Conservation (phyloP, 306 rosid genomes). For the Leucaena leucocephala region DNA sequence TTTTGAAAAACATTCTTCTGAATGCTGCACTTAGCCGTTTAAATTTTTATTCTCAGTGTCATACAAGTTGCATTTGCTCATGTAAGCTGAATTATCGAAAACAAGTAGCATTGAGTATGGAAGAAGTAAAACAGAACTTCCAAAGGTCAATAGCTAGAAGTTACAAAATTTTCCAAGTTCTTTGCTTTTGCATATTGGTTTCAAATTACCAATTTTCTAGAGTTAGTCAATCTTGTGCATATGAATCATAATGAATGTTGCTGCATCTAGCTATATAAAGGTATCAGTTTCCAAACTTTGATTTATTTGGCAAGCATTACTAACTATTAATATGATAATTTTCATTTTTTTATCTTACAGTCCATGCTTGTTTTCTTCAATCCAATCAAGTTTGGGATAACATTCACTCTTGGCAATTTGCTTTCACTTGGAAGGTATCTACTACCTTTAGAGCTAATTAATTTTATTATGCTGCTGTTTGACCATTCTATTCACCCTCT, state of each 20-base stretch:
- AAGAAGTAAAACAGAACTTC: background rate
- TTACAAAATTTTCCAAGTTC: background rate
- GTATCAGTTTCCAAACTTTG: constrained; percentile 21
- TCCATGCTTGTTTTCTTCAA: constrained; percentile 92
- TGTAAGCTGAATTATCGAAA: constrained; percentile 1
- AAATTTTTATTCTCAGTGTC: background rate
- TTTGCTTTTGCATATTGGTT: constrained; percentile 11
- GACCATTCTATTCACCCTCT: constrained; percentile 8
- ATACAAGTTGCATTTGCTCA: background rate
- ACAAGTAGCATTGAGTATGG: background rate
- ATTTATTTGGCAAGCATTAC: constrained; percentile 27
- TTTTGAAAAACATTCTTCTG: background rate
- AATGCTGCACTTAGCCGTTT: background rate
- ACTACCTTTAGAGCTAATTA: constrained; percentile 24
- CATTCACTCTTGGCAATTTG: constrained; percentile 90
- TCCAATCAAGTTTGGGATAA: constrained; percentile 85
- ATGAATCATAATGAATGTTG: constrained; percentile 10
- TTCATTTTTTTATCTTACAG: constrained; percentile 51
- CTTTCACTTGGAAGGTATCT: constrained; percentile 96
- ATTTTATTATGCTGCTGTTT: constrained; percentile 14
- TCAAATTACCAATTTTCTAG: background rate
- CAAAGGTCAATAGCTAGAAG: constrained; percentile 3
- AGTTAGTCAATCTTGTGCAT: background rate
- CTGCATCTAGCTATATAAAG: constrained; percentile 20
- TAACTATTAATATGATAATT: constrained; percentile 38